These are phyloP conservation scores for Arthrobotrys entomopaga DNA, from an alignment of 2,329 filamentous ascomycete genomes.

Conservation along the genomic window DNA sequence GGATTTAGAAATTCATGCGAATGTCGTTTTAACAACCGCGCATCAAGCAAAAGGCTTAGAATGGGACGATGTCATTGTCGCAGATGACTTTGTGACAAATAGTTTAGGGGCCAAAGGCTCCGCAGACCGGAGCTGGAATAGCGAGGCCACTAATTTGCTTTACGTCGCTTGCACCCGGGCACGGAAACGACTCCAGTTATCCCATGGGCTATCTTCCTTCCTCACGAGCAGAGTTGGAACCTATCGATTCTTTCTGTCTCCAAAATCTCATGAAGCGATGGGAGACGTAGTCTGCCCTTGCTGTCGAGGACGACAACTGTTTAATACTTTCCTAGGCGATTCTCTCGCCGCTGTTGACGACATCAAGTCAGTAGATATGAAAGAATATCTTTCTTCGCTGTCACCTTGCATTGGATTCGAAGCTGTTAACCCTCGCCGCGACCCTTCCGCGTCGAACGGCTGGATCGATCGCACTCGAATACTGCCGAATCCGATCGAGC, in stretches of 20 bases:
- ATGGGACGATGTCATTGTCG: constrained; percentile 56
- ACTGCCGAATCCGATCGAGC: constrained; percentile 30
- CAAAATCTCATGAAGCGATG: background rate
- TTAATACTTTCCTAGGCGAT: constrained; percentile 33
- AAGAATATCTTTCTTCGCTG: constrained; percentile 21
- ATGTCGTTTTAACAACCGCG: constrained; percentile 51
- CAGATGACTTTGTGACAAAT: constrained; percentile 43
- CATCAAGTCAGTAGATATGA: background rate
- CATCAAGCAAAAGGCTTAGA: constrained; percentile 57
- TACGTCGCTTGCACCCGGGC: constrained; percentile 52
- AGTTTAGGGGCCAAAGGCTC: constrained; percentile 9
- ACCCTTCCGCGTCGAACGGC: constrained; percentile 22
- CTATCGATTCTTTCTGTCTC: constrained; percentile 45
- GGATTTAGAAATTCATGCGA: constrained; percentile 36
- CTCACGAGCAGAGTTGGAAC: constrained; percentile 22
- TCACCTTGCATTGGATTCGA: constrained; percentile 45
- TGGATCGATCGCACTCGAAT: constrained; percentile 30
- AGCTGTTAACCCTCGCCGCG: constrained; percentile 24
- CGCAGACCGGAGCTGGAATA: constrained; percentile 10
- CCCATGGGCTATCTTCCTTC: constrained; percentile 23
- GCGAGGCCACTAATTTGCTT: constrained; percentile 38
- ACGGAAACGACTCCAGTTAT: constrained; percentile 45
- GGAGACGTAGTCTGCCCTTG: constrained; percentile 25
- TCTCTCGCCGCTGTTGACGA: constrained; percentile 2
- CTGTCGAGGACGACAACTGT: constrained; percentile 32